These are phyloP conservation scores for Hymenotorrendiella dingleyae DNA, from an alignment of 2,329 filamentous ascomycete genomes.

Conservation along the genomic window DNA sequence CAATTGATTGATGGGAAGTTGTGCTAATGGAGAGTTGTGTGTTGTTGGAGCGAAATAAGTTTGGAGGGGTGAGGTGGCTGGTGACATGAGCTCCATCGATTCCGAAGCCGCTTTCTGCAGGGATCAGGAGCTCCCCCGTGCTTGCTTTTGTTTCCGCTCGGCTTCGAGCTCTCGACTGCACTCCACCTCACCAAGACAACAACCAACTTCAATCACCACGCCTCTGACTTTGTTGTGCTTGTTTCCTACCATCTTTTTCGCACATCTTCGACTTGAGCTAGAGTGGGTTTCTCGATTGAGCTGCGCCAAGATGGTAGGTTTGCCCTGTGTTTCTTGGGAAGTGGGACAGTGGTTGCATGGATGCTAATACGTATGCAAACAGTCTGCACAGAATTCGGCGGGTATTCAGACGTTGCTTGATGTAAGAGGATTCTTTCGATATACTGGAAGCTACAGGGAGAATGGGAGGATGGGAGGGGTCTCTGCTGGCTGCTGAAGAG, in stretches of 20 bases:
- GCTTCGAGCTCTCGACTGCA: not conserved
- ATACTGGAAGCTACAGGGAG: not conserved
- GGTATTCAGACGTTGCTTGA: slow-evolving; percentile 99
- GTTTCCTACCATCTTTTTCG: no score
- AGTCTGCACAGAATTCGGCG: slow-evolving; percentile 98
- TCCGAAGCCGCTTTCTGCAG: not conserved
- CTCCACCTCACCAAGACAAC: not conserved
- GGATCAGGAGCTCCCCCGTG: not conserved
- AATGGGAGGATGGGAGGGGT: not conserved
- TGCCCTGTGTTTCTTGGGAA: not conserved
- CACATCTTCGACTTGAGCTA: not conserved
- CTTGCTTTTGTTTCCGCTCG: not conserved
- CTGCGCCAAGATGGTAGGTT: slow-evolving; percentile 24
- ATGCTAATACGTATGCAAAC: slow-evolving; percentile 22
- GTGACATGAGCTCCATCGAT: not conserved
- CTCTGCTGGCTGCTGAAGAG: not conserved
- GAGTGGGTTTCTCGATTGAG: slow-evolving; percentile 7
- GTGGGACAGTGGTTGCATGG: slow-evolving; percentile 1
- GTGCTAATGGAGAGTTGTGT: not conserved
- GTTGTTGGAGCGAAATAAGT: not conserved
- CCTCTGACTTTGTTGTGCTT: not conserved
- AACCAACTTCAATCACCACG: not conserved
- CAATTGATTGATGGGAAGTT: not conserved
- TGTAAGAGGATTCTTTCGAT: slow-evolving; percentile 56
- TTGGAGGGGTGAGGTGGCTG: not conserved